Base-by-base conservation (phyloP, 83 land plant genomes). In the Isoetes engelmannii region DNA sequence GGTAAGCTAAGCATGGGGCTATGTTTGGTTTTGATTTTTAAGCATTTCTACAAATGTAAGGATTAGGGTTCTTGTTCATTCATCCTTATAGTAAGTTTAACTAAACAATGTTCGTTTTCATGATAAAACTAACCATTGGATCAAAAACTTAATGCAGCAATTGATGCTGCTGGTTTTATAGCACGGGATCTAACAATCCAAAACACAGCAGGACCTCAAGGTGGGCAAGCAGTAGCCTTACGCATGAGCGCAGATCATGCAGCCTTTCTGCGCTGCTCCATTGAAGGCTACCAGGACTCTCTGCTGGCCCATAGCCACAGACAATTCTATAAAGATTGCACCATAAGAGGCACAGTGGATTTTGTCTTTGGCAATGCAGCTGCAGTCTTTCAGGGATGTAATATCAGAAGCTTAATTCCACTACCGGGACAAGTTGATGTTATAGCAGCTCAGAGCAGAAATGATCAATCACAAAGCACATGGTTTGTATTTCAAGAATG, bases 281-380 rank as follows among this genome's bases (percentile, higher is more conserved):
- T 72, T 44, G 69, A 48, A 7, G 63, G 69, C 12, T 72, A 4
- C 19, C 75, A 72, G 20, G 75, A 72, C 72, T 63, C 75, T 0
- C 10, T 72, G 28, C 65, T 63, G 4, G 46, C 70, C 17, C 75
- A 72, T 53, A 51, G 69, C 4, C 17, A 49, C 43, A 55, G 75
- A 4, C 75, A 72, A 1, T 72, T 65, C 69, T 72, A 62, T 69
- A 67, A 64, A 0, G 70, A 72, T 7, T 72, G 75, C 57, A 65
- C 73, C 43, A 53, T 72, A 68, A 44, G 20, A 4, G 75, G 75
- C 69, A 72, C 75, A 4, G 75, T 72, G 0, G 75, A 72, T 44
- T 72, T 72, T 63, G 65, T 72, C 41, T 72, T 72, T 20, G 75
- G 75, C 3, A 72, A 72, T 18, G 53, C 72, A 17, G 75, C 75